Evolutionary conservation across 768 basidiomycete species (phyloP).

Genomic region (Ephemerocybe angulata): DNA sequence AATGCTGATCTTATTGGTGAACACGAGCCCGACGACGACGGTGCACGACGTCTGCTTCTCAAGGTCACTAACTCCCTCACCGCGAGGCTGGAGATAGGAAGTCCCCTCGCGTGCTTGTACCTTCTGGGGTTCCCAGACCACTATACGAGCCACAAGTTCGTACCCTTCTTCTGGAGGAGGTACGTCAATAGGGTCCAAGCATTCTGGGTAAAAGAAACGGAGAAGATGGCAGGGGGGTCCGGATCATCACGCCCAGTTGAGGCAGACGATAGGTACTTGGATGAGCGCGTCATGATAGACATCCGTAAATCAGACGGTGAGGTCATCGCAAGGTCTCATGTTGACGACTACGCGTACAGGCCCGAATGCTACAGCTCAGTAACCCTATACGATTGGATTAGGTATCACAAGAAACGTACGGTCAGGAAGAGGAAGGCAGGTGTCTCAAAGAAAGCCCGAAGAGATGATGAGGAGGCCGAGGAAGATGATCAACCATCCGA

Average conservation of each 20-base stretch:
- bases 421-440: too few relatives aligned
- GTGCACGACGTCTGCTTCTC: conserved; percentile 28
- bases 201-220: neutral
- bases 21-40: conserved; percentile 8
- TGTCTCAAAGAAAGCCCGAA: too few relatives aligned
- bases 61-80: conserved; percentile 40
- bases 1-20: conserved; percentile 22
- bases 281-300: conserved; percentile 20
- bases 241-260: neutral
- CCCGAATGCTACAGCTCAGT: too few relatives aligned
- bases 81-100: conserved; percentile 35
- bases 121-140: conserved; percentile 34
- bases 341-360: too few relatives aligned
- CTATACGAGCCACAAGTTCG: conserved; percentile 34
- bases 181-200: conserved; percentile 24
- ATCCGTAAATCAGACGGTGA: too few relatives aligned
- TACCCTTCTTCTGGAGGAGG: conserved; percentile 28
- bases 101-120: conserved; percentile 34
- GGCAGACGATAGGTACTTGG: neutral
- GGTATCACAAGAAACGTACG: too few relatives aligned
- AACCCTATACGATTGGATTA: too few relatives aligned
- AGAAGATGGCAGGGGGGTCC: neutral
- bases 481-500: too few relatives aligned
- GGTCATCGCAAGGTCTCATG: too few relatives aligned
- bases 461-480: too few relatives aligned